Base-by-base conservation (phyloP, 768 basidiomycete species). In the Amylocystis lapponica region DNA sequence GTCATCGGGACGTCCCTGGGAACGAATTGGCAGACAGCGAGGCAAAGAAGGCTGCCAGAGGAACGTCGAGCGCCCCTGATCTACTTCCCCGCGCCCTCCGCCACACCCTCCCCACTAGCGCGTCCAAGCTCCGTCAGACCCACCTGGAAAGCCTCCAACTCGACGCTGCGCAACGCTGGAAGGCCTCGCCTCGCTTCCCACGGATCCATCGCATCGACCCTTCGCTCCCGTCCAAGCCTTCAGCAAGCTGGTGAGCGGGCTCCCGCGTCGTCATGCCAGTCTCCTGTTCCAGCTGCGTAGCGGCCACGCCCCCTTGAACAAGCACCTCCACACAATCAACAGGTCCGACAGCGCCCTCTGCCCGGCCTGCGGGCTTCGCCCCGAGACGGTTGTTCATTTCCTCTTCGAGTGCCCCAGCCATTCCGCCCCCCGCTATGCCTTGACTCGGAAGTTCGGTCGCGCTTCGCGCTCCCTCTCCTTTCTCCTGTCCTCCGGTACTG, bases 211-310 rank as follows among this genome's bases (percentile, higher is more conserved):
- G n/a, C 9, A 40, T 41, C 14, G 38, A 43, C 33, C 36, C 36
- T 12, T 27, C 32, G 21, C 45, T 41, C 12, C 43, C 40, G 2
- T 46, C 45, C 27, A 36, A 16, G 33, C 40, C 17, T 51, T 32
- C 37, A 3, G 0, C 21, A 25, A 17, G 20, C 12, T 16, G 32
- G 47, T 14, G 27, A 34, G 10, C 19, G 21, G 1, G 16, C 36
- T 27, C 30, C 47, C 22, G 6, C 25, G 41, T 11, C 36, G 37
- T 1, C 44, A 46, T 4, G 32, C 45, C 22, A 51, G 45, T 30
- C 26, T 60, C 2, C 49, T 66, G 9, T 44, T 59, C 21, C 65
- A 66, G 27, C 57, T 69, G 1, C 32, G 61, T 6, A 63, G 62
- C 3, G 58, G 60, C 3, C 66, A 68, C 36, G 45, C 43, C 6